Percentiles rank a stretch among this genome's conserved stretches.
phyloP scores from a whole-genome alignment of 2,329 filamentous ascomycete species.

The Calycina herbarum region DNA sequence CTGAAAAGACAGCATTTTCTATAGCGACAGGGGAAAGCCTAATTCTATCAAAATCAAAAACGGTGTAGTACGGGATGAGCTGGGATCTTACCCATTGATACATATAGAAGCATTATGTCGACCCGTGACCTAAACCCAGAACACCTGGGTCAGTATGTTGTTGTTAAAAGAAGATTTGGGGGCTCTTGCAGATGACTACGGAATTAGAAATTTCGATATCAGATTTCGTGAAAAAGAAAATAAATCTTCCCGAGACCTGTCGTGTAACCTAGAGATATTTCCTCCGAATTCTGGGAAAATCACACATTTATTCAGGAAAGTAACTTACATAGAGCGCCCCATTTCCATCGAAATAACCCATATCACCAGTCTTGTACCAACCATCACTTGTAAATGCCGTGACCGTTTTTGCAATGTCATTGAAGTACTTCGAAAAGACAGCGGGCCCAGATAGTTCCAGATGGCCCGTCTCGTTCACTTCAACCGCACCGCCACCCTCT shows the following conservation, averaged over 20 bases:
- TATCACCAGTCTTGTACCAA: slow-evolving; percentile 47
- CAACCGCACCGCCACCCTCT: not conserved
- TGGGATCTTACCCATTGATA: slow-evolving; percentile 41
- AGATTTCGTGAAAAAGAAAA: not conserved
- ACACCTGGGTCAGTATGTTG: not conserved
- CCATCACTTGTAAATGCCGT: slow-evolving; percentile 54
- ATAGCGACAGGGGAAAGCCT: slow-evolving; percentile 44
- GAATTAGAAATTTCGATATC: not conserved
- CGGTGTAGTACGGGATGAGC: too few relatives aligned
- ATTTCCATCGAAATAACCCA: slow-evolving; percentile 37
- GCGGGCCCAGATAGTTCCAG: slow-evolving; percentile 48
- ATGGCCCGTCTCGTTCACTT: not conserved
- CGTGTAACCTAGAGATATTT: not conserved
- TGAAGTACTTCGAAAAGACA: slow-evolving; percentile 52
- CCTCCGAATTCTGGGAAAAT: not conserved
- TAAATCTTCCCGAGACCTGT: not conserved
- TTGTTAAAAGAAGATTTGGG: not conserved
- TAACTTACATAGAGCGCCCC: slow-evolving; percentile 42
- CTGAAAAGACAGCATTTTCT: slow-evolving; percentile 42
- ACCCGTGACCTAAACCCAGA: not conserved
- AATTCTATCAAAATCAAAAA: slow-evolving; percentile 24
- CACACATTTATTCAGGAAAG: slow-evolving; percentile 44
- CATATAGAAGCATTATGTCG: not conserved
- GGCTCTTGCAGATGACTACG: not conserved
- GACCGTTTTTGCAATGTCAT: slow-evolving; percentile 49